Percentiles rank a stretch among this genome's conserved stretches.
Conservation (phyloP, 2,329 filamentous ascomycete species). For the Cercospora beticola region DNA sequence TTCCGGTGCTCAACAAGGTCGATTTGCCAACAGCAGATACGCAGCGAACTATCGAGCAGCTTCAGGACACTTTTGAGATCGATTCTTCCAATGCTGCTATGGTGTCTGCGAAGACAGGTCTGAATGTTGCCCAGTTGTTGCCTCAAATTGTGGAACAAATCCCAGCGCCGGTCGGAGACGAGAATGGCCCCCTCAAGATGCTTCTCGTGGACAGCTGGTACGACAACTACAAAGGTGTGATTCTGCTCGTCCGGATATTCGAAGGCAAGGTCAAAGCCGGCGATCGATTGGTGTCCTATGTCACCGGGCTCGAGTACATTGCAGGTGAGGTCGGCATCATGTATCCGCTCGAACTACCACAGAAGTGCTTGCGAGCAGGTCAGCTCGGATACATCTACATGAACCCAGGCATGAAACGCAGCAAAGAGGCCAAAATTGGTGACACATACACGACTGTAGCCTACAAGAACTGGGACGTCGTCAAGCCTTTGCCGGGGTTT, state of each 20-base stretch:
- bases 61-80: slow-evolving; percentile 82
- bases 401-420: slow-evolving; percentile 97
- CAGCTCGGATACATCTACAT: slow-evolving; percentile 97
- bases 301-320: slow-evolving; percentile 83
- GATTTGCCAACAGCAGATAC: slow-evolving; percentile 88
- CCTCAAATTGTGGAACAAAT: slow-evolving; percentile 84
- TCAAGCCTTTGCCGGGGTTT: slow-evolving; percentile 84
- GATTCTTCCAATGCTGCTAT: slow-evolving; percentile 70
- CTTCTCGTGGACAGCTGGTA: slow-evolving; percentile 98
- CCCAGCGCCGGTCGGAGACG: slow-evolving; percentile 74
- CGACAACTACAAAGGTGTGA: slow-evolving; percentile 90
- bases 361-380: slow-evolving; percentile 77
- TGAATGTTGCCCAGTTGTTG: slow-evolving; percentile 80
- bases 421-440: slow-evolving; percentile 91
- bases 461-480: slow-evolving; percentile 60
- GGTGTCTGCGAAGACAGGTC: slow-evolving; percentile 91
- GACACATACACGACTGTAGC: slow-evolving; percentile 89
- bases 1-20: slow-evolving; percentile 96
- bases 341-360: slow-evolving; percentile 82
- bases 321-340: slow-evolving; percentile 97
- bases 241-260: slow-evolving; percentile 86
- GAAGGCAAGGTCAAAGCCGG: slow-evolving; percentile 81
- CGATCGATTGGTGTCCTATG: slow-evolving; percentile 83
- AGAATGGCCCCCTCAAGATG: slow-evolving; percentile 71
- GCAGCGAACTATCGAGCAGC: slow-evolving; percentile 80